These are phyloP conservation scores for Aspergillus sp. DNA, from an alignment of 2,329 filamentous ascomycete species.

Conservation along the genomic window DNA sequence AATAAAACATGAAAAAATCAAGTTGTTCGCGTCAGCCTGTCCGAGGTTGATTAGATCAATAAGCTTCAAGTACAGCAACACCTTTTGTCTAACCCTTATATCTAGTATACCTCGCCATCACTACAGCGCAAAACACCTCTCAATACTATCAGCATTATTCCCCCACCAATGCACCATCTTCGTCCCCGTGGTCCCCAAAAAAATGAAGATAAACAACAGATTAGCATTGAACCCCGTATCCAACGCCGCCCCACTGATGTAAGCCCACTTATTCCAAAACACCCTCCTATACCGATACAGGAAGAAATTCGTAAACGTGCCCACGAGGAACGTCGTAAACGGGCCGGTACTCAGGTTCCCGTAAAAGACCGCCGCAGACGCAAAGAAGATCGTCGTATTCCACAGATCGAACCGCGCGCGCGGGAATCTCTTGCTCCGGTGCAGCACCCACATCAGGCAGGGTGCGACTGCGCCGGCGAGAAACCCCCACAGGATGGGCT, in stretches of 20 bases:
- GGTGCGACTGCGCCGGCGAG: conserved; percentile 32
- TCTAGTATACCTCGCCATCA: not conserved
- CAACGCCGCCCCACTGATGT: conserved; percentile 61
- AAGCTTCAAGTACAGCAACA: no score
- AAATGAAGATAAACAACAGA: conserved; percentile 61
- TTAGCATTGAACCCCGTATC: conserved; percentile 65
- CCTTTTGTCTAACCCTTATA: no score
- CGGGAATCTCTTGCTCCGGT: conserved; percentile 53
- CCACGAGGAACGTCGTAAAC: conserved; percentile 58
- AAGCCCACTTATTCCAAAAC: conserved; percentile 62
- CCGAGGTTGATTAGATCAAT: no score
- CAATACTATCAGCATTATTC: conserved; percentile 55
- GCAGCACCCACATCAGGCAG: conserved; percentile 49
- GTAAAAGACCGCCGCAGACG: conserved; percentile 56
- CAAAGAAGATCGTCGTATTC: conserved; percentile 65
- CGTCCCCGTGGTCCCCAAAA: conserved; percentile 58
- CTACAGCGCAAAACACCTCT: conserved; percentile 59
- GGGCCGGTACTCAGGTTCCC: conserved; percentile 63
- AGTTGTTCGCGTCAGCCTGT: no score
- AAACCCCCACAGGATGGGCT: conserved; percentile 32
- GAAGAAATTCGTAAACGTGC: conserved; percentile 62
- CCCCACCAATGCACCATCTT: conserved; percentile 66
- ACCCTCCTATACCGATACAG: conserved; percentile 57
- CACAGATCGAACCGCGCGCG: conserved; percentile 56
- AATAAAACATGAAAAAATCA: no score